Conservation (phyloP, 768 basidiomycete genomes). For the Favolaschia claudopus region DNA sequence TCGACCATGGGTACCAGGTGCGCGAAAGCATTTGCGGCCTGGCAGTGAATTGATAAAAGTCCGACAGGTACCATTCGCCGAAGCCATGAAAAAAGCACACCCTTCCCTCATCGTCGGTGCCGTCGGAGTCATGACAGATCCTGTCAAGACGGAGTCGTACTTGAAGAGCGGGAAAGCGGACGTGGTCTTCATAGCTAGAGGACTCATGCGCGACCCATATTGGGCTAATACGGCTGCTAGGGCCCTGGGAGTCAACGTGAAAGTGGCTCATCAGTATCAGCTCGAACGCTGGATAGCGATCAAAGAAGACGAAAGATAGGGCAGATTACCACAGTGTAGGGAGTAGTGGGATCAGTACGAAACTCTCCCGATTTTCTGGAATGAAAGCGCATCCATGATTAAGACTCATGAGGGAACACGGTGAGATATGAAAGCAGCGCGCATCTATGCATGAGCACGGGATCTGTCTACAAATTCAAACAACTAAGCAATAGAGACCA, state of each 20-base stretch:
- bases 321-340: too few relatives aligned
- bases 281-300: constrained; percentile 60
- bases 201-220: constrained; percentile 70
- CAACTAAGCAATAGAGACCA: too few relatives aligned
- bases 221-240: constrained; percentile 70
- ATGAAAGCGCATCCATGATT: too few relatives aligned
- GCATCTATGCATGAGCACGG: too few relatives aligned
- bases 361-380: too few relatives aligned
- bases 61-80: constrained; percentile 72
- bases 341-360: too few relatives aligned
- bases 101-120: constrained; percentile 63
- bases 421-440: too few relatives aligned
- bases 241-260: constrained; percentile 68
- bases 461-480: too few relatives aligned
- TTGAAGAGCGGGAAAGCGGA: constrained; percentile 74
- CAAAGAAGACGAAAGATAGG: too few relatives aligned
- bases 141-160: constrained; percentile 60
- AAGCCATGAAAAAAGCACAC: constrained; percentile 65
- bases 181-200: constrained; percentile 71
- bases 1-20: constrained; percentile 71
- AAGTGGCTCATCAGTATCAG: constrained; percentile 78
- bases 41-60: background rate
- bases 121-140: constrained; percentile 78
- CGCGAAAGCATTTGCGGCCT: background rate
- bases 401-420: too few relatives aligned